Evolutionary conservation across 2,329 filamentous ascomycete genomes (phyloP).

Genomic region (Monosporascus sp.): DNA sequence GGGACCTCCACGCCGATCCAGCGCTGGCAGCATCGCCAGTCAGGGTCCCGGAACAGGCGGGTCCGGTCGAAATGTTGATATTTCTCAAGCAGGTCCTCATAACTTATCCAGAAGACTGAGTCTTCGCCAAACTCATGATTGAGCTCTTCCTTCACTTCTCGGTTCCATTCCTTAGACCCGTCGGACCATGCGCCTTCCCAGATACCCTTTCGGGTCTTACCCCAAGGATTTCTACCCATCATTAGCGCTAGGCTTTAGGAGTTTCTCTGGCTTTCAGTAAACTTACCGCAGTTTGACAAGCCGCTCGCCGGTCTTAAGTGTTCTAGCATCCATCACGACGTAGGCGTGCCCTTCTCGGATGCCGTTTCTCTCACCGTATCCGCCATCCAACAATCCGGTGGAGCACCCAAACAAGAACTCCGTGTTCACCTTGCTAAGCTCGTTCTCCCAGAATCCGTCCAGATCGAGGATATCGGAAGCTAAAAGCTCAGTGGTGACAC

Average conservation of each 20-base stretch:
- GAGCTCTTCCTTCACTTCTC: constrained; percentile 52
- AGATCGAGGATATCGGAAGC: constrained; percentile 70
- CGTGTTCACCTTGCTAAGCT: constrained; percentile 73
- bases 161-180: constrained; percentile 57
- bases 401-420: constrained; percentile 74
- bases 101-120: constrained; percentile 60
- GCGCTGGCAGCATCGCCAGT: constrained; percentile 53
- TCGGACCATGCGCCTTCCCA: constrained; percentile 59
- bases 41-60: constrained; percentile 52
- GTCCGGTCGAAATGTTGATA: constrained; percentile 59
- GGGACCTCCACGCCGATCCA: constrained; percentile 60
- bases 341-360: constrained; percentile 57
- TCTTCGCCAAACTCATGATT: constrained; percentile 56
- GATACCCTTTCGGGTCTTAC: constrained; percentile 49
- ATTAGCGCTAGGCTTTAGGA: constrained; percentile 5
- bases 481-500: constrained; percentile 64
- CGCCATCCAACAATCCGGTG: constrained; percentile 57
- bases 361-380: constrained; percentile 55
- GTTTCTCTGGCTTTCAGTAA: neutral
- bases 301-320: constrained; percentile 46
- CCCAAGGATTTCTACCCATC: constrained; percentile 50
- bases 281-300: constrained; percentile 48
- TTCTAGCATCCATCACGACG: constrained; percentile 54
- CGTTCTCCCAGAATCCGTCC: constrained; percentile 77
- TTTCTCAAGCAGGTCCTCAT: constrained; percentile 57